These are phyloP conservation scores for Quercus variabilis DNA, from an alignment of 306 rosid species.

Conservation along the genomic window DNA sequence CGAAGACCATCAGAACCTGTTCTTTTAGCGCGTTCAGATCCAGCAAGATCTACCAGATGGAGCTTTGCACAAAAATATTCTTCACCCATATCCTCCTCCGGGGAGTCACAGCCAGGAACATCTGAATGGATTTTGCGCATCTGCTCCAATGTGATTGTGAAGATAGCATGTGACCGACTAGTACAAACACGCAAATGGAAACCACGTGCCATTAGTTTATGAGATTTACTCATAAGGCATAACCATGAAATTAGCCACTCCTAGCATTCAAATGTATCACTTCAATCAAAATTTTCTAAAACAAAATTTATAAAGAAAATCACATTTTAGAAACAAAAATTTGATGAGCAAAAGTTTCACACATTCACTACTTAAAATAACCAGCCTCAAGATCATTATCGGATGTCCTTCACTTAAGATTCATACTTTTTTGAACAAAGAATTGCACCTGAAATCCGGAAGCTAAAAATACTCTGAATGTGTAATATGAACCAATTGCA, in stretches of 20 bases:
- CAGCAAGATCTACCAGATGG: conserved; percentile 89
- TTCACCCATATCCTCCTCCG: conserved; percentile 78
- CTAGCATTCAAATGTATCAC: conserved; percentile 14
- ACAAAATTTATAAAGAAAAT: not conserved
- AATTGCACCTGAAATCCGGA: not conserved
- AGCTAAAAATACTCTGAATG: not conserved
- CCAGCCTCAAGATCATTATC: not conserved
- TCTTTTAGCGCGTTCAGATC: conserved; percentile 89
- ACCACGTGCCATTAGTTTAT: conserved; percentile 26
- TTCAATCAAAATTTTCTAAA: conserved; percentile 1
- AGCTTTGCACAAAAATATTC: conserved; percentile 83
- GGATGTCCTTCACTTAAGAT: not conserved
- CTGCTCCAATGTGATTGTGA: conserved; percentile 82
- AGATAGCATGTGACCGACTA: conserved; percentile 92
- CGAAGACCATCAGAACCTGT: conserved; percentile 78
- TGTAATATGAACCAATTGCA: not conserved
- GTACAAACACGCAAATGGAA: conserved; percentile 28
- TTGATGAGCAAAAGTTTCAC: not conserved
- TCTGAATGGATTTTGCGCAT: conserved; percentile 59
- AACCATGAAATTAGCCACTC: conserved; percentile 9
- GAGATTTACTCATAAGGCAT: conserved; percentile 10
- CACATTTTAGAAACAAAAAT: not conserved
- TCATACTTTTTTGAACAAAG: not conserved
- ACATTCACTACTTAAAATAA: not conserved
- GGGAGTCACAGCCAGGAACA: conserved; percentile 51